Percentiles rank a stretch among this genome's conserved stretches.
Conservation (phyloP, 176 grass and related monocot species). For the Carex parvula region DNA sequence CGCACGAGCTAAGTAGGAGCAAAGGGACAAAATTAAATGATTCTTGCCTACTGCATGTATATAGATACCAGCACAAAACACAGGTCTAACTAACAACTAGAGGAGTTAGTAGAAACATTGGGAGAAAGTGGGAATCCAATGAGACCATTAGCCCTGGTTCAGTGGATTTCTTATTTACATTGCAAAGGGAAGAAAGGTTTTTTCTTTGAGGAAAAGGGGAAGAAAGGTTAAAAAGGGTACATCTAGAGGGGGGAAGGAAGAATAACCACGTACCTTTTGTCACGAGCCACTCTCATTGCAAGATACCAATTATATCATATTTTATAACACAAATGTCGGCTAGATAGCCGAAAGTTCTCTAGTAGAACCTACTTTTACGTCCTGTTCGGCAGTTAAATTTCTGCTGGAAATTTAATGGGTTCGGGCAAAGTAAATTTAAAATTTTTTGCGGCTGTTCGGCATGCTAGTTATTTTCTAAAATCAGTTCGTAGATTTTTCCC, state of each 20-base stretch:
- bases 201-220: too few relatives aligned
- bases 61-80: background rate
- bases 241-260: background rate
- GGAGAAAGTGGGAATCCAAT: slow-evolving; percentile 19
- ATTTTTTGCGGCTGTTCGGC: too few relatives aligned
- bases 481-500: too few relatives aligned
- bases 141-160: slow-evolving; percentile 5
- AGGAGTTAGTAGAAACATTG: background rate
- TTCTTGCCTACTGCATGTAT: background rate
- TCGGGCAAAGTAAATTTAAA: too few relatives aligned
- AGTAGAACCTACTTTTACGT: background rate
- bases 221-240: background rate
- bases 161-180: slow-evolving; percentile 18
- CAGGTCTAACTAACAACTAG: too few relatives aligned
- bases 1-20: background rate
- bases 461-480: too few relatives aligned
- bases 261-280: background rate
- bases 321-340: background rate
- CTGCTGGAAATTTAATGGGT: too few relatives aligned
- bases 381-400: too few relatives aligned
- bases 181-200: background rate
- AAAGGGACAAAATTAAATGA: slow-evolving; percentile 1
- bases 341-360: background rate
- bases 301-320: slow-evolving; percentile 17
- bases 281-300: background rate